Base-by-base conservation (phyloP, 495 filamentous ascomycete genomes). In the Venustampulla echinocandica region DNA sequence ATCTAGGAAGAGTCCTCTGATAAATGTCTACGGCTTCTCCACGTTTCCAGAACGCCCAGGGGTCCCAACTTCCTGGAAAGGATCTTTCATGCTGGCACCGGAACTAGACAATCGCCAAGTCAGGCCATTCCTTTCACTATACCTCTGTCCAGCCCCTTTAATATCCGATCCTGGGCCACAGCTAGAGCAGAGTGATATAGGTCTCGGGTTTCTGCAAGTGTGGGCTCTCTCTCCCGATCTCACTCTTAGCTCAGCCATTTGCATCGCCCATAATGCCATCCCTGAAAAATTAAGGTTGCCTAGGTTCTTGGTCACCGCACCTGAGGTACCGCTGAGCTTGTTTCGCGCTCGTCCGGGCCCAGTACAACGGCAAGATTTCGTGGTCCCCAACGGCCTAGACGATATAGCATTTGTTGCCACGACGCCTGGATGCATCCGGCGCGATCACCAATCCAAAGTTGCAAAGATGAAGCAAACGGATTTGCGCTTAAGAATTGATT, bases 1-100 rank as follows among this genome's bases (percentile, higher is more conserved):
- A 14, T 57, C 57, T 5, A 23, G 13, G 10, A 35, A 35, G 30
- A 44, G 5, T 28, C 44, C 21, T 4, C 11, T 60, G 10, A 28
- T 57, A 10, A 57, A 60, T 28, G 21, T 54, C 9, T 60, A 57
- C 19, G 20, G n/a, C 7, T 60, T 60, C 21, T 44, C 10, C 15
- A 19, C 14, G 23, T 14, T 20, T 23, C 25, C 21, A 7, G 36
- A 47, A 5, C 23, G 14, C 18, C 4, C 24, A 1, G 15, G 24
- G 0, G 4, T 24, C 15, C 24, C 43, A 25, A 20, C 25, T 17
- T 42, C 36, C 20, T 49, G 20, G 18, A 32, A 45, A 42, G 36
- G 37, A 3, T 54, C 55, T 13, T 37, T 58, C n/a, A 17, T 19
- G 4, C 30, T 54, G 7, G 2, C 13, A 0, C 24, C 22, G 11